phyloP scores from a whole-genome alignment of 257 asterid species.

The Anisodus tanguticus region DNA sequence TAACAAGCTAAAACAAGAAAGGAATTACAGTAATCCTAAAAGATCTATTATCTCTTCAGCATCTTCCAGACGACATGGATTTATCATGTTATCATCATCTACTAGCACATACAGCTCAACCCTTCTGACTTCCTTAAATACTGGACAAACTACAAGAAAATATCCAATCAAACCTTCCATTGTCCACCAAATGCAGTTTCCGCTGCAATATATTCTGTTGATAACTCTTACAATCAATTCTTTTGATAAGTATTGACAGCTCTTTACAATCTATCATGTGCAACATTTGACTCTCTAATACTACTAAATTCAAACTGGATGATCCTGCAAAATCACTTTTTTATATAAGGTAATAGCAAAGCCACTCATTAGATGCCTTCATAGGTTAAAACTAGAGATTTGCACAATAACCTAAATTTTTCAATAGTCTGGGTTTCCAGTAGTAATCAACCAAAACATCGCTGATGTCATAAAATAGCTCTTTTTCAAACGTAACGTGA shows the following conservation, averaged over 20 bases:
- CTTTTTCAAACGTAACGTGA: neutral
- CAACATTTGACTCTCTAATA: conserved; percentile 10
- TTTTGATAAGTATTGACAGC: neutral
- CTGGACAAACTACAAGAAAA: conserved; percentile 13
- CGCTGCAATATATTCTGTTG: conserved; percentile 5
- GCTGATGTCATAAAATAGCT: neutral
- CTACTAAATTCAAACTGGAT: neutral
- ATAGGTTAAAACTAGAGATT: neutral
- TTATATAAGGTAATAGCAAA: neutral
- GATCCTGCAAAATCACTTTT: conserved; percentile 16
- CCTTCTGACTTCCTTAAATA: neutral
- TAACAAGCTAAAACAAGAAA: no score
- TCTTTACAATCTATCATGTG: neutral
- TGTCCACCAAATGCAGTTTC: conserved; percentile 4
- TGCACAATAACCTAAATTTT: neutral
- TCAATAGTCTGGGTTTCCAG: neutral
- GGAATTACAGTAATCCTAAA: no score
- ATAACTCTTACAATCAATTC: neutral
- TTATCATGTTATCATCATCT: neutral
- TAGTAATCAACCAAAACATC: conserved; percentile 16
- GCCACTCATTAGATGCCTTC: conserved; percentile 18
- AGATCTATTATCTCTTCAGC: no score
- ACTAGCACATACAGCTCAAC: conserved; percentile 21
- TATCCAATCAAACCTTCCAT: conserved; percentile 22
- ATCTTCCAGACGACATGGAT: neutral